These are phyloP conservation scores for Xylariaceae sp. DNA, from an alignment of 2,329 filamentous ascomycete species.

Conservation along the genomic window DNA sequence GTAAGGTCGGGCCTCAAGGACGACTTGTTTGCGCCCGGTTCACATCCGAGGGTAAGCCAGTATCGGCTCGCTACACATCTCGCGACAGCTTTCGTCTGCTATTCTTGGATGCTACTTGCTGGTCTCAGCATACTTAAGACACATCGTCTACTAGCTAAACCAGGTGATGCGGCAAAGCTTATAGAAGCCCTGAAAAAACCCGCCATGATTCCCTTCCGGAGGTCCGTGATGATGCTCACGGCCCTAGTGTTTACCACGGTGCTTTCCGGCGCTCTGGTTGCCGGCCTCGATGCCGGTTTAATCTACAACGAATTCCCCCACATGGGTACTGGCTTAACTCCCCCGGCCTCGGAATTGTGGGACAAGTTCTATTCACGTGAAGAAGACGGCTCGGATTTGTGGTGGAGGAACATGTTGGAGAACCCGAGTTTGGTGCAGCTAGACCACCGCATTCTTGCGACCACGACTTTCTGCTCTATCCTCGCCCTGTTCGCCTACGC, in stretches of 20 bases:
- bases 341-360: slow-evolving; percentile 77
- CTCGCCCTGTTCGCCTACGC: slow-evolving; percentile 76
- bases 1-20: slow-evolving; percentile 94
- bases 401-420: slow-evolving; percentile 97
- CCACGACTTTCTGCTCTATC: slow-evolving; percentile 78
- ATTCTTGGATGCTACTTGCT: slow-evolving; percentile 88
- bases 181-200: slow-evolving; percentile 60
- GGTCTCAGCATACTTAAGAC: slow-evolving; percentile 79
- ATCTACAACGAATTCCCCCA: slow-evolving; percentile 99
- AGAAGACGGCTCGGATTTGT: slow-evolving; percentile 73
- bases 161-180: slow-evolving; percentile 54
- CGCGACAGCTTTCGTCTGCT: slow-evolving; percentile 85
- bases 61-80: slow-evolving; percentile 89
- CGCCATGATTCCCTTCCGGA: slow-evolving; percentile 65
- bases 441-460: slow-evolving; percentile 88
- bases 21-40: slow-evolving; percentile 86
- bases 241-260: slow-evolving; percentile 80
- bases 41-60: slow-evolving; percentile 87
- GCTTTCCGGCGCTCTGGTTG: slow-evolving; percentile 90
- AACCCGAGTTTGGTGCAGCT: slow-evolving; percentile 95
- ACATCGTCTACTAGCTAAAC: slow-evolving; percentile 62
- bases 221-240: slow-evolving; percentile 64
- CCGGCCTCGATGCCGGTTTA: slow-evolving; percentile 88
- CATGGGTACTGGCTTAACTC: slow-evolving; percentile 82
- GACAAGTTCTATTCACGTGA: slow-evolving; percentile 78